Base-by-base conservation (phyloP, 352 stramenopile species). In the Phytophthora hybrid region DNA sequence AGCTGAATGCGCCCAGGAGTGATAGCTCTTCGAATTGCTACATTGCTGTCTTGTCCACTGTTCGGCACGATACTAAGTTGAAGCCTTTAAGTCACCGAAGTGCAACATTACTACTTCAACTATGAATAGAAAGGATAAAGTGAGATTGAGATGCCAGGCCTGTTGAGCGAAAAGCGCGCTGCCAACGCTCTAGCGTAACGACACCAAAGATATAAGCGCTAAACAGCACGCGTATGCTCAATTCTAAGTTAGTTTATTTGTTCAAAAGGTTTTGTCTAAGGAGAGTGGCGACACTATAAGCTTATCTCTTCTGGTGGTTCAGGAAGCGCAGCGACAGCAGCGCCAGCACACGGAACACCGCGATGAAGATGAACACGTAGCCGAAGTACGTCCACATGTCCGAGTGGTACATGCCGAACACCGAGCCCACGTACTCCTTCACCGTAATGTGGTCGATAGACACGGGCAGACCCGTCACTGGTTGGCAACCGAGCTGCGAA, bases 371-470 rank as follows among this genome's bases (percentile, higher is more conserved):
- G 13, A 82, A 60, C 18, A 76, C 64, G 55, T 80, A 69, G 52
- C 70, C 65, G 59, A 81, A 81, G 68, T 77, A 55, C 13, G 31
- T 26, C 79, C 77, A 76, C 74, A 83, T 73, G 88, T 74, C 66
- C 23, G 55, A 53, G 41, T 73, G 47, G 21, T 71, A 44, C 55
- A 71, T 66, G 23, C 57, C 56, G 49, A 72, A 78, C 29, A 78
- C 71, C 13, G 57, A 68, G 14, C 81, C 69, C 21, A 78, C 51
- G 53, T 67, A 71, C 14, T 60, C 44, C 68, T 75, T 67, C 26
- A 70, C n/a, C 2, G 61, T 68, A 11, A 47, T 68, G 67, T 74
- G 67, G 13, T 65, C 53, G 26, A 74, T 60, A 29, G 67, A 60
- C 26, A 74, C 34, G 16, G 67, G 67, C 32, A 74, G 53, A 51